phyloP scores from a whole-genome alignment of 2,329 filamentous ascomycete species.

The Ophiostoma angusticollis region DNA sequence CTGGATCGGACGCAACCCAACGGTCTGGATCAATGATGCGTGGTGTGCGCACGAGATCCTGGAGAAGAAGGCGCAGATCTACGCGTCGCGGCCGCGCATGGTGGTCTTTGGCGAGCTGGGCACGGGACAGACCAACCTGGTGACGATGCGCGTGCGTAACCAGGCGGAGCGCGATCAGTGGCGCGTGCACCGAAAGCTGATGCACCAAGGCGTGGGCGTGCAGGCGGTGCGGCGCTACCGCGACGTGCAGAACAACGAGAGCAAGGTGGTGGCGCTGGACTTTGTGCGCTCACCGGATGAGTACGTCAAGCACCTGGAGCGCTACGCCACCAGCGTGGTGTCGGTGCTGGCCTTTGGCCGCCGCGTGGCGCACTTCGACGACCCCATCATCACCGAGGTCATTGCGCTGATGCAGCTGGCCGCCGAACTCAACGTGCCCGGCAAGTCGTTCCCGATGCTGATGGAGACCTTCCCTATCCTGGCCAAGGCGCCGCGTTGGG shows the following conservation, averaged over 20 bases:
- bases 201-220: slow-evolving; percentile 38
- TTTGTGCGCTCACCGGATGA: slow-evolving; percentile 29
- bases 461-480: slow-evolving; percentile 42
- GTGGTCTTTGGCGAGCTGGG: slow-evolving; percentile 34
- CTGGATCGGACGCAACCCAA: slow-evolving; percentile 40
- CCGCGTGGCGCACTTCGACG: slow-evolving; percentile 33
- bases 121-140: slow-evolving; percentile 29
- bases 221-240: slow-evolving; percentile 43
- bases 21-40: slow-evolving; percentile 35
- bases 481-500: slow-evolving; percentile 33
- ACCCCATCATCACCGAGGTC: slow-evolving; percentile 48
- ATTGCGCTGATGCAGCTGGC: slow-evolving; percentile 44
- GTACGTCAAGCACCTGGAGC: slow-evolving; percentile 41
- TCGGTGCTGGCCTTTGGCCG: slow-evolving; percentile 45
- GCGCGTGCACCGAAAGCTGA: slow-evolving; percentile 35
- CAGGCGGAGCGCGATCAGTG: slow-evolving; percentile 28
- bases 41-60: slow-evolving; percentile 40
- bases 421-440: slow-evolving; percentile 40
- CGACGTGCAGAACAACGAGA: slow-evolving; percentile 44
- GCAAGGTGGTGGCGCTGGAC: slow-evolving; percentile 39
- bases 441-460: slow-evolving; percentile 42
- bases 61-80: slow-evolving; percentile 38
- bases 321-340: slow-evolving; percentile 39
- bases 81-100: slow-evolving; percentile 37
- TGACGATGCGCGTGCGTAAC: slow-evolving; percentile 30